Conservation (phyloP, 441 rosid species). For the Arabidopsis hybrid region DNA sequence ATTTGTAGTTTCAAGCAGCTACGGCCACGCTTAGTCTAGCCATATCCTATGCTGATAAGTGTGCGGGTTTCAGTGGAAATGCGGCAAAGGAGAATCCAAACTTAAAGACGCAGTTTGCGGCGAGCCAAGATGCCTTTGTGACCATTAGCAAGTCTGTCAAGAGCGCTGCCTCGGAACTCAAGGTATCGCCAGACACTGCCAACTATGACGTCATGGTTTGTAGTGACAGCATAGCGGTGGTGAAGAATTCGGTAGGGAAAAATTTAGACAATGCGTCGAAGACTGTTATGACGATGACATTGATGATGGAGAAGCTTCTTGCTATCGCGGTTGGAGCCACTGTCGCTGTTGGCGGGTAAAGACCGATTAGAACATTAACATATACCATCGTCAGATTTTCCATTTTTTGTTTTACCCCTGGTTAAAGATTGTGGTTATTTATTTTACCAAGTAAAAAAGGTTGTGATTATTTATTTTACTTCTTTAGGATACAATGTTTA, state of each 20-base stretch:
- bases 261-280: constrained; percentile 17
- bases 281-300: background rate
- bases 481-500: too few relatives aligned
- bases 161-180: constrained; percentile 27
- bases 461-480: too few relatives aligned
- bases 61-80: background rate
- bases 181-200: constrained; percentile 8
- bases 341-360: constrained; percentile 21
- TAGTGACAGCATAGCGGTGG: background rate
- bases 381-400: background rate
- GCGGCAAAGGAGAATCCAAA: constrained; percentile 20
- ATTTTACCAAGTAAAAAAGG: too few relatives aligned
- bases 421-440: background rate
- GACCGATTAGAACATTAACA: background rate
- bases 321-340: constrained; percentile 28
- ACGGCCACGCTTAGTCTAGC: background rate
- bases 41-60: constrained; percentile 12
- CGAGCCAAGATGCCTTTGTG: background rate
- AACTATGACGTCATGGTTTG: constrained; percentile 38
- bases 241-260: constrained; percentile 15
- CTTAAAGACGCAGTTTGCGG: background rate
- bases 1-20: constrained; percentile 16
- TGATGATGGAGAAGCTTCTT: constrained; percentile 26
- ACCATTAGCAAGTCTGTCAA: background rate
- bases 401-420: background rate